A percentile compares a stretch with the other conserved stretches of the same genome.
Evolutionary conservation across 495 filamentous ascomycete genomes (phyloP).

Genomic region (Lepidopterella palustris): DNA sequence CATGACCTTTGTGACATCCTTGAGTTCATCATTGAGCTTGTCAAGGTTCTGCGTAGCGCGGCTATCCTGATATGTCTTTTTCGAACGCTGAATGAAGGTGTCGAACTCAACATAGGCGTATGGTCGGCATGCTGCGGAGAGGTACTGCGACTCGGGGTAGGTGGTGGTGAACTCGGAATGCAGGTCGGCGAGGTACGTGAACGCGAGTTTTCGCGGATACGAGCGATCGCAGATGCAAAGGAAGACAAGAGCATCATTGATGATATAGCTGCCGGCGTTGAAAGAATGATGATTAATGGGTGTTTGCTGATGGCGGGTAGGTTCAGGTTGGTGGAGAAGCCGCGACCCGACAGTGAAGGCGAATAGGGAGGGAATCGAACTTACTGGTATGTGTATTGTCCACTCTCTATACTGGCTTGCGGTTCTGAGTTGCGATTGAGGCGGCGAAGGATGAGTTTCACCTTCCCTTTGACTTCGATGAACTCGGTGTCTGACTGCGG

Average conservation of each 20-base stretch:
- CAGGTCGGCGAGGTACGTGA: conserved; percentile 95
- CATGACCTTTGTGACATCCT: conserved; percentile 98
- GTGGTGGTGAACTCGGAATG: conserved; percentile 81
- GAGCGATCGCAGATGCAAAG: conserved; percentile 86
- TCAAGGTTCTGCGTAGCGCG: conserved; percentile 82
- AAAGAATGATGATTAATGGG: background rate
- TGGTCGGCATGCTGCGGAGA: conserved; percentile 67
- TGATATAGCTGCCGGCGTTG: conserved; percentile 61
- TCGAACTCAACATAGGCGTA: conserved; percentile 98
- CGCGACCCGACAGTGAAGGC: background rate
- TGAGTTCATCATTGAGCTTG: conserved; percentile 87
- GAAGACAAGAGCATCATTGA: conserved; percentile 76
- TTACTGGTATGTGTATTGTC: conserved; percentile 80
- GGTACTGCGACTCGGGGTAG: conserved; percentile 66
- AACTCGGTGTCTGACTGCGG: conserved; percentile 65
- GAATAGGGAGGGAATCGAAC: conserved; percentile 28
- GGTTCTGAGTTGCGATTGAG: conserved; percentile 81
- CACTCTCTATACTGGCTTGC: conserved; percentile 87
- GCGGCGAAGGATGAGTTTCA: conserved; percentile 80
- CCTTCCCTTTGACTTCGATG: conserved; percentile 79
- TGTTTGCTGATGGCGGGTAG: background rate
- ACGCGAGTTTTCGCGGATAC: conserved; percentile 96
- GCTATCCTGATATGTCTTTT: conserved; percentile 88
- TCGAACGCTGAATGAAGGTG: conserved; percentile 89
- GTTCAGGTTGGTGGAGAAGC: background rate